Base-by-base conservation (phyloP, 495 filamentous ascomycete species). In the Letharia columbiana region DNA sequence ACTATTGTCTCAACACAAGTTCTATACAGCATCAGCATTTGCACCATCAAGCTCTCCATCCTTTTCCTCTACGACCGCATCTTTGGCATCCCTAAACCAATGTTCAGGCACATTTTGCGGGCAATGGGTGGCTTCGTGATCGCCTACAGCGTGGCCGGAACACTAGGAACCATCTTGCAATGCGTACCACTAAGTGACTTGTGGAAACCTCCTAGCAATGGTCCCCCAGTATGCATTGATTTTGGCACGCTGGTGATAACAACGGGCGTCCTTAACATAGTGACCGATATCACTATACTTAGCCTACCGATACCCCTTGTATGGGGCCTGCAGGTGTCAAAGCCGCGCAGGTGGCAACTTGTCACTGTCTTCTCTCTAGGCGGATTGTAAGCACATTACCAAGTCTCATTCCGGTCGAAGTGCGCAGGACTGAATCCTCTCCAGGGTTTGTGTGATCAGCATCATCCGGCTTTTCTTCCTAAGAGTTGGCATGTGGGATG, bases 221-320 rank as follows among this genome's bases (percentile, higher is more conserved):
- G 8, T 15, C 37, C 37, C 47, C 28, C 50, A 33, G 11, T 17
- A 13, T 63, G 61, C 61, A 15, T 41, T 40, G 0, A 20, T 13
- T 40, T 49, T 63, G 45, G 47, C 47, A 7, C 20, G n/a, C n/a
- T 63, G 17, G 18, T 63, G 10, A 39, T 45, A 4, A 23, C 61
- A 37, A 15, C 23, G 33, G 33, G 44, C 17, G 15, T 52, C 20
- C 10, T 63, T 35, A 63, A 63, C 35, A 54, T 54, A 7, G 66
- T 68, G 23, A 72, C 69, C 39, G 69, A 73, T 61, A 44, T 75
- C 15, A 66, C 64, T 5, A 47, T 75, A n/a, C 71, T 75, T 54
- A 61, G 72, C 18, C 63, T 73, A 60, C 73, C 73, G 28, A 73
- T 75, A 33, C 72, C 71, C 7, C 65, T 69, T 35, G 64, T 71